A percentile compares a stretch with the other conserved stretches of the same genome.
These are phyloP conservation scores for Lumnitzera racemosa DNA, from an alignment of 345 rosid genomes.

Conservation along the genomic window DNA sequence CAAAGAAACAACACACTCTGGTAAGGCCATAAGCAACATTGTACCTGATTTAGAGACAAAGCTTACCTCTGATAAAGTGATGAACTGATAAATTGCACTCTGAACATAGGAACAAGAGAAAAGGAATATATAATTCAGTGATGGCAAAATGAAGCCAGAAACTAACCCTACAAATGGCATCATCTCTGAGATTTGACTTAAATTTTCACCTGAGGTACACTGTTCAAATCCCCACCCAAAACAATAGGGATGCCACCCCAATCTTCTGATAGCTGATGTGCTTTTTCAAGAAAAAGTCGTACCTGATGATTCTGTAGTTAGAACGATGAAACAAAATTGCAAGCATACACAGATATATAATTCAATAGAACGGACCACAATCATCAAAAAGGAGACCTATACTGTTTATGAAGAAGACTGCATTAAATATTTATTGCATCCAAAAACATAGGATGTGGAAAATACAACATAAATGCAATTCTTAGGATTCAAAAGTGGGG, in stretches of 20 bases:
- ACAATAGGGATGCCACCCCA: constrained; percentile 82
- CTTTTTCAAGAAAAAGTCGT: constrained; percentile 67
- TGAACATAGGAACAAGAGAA: constrained; percentile 22
- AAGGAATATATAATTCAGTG: constrained; percentile 14
- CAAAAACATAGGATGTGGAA: background rate
- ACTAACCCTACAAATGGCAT: background rate
- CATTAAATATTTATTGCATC: too few species aligned
- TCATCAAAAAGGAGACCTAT: too few species aligned
- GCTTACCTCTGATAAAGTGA: constrained; percentile 75
- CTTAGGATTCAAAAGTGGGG: background rate
- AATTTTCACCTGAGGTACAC: constrained; percentile 63
- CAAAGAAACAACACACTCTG: background rate
- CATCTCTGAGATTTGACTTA: background rate
- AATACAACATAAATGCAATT: background rate
- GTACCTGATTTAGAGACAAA: constrained; percentile 9
- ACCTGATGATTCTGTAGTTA: constrained; percentile 26
- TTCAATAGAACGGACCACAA: background rate
- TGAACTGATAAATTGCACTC: constrained; percentile 85
- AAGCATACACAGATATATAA: constrained; percentile 1
- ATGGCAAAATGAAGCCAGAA: background rate
- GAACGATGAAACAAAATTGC: constrained; percentile 7
- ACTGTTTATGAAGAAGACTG: too few species aligned
- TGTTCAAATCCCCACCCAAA: constrained; percentile 73
- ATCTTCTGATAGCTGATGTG: constrained; percentile 60
- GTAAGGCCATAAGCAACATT: background rate